Evolutionary conservation across 768 basidiomycete genomes (phyloP).

Genomic region (Boletellus sp.): DNA sequence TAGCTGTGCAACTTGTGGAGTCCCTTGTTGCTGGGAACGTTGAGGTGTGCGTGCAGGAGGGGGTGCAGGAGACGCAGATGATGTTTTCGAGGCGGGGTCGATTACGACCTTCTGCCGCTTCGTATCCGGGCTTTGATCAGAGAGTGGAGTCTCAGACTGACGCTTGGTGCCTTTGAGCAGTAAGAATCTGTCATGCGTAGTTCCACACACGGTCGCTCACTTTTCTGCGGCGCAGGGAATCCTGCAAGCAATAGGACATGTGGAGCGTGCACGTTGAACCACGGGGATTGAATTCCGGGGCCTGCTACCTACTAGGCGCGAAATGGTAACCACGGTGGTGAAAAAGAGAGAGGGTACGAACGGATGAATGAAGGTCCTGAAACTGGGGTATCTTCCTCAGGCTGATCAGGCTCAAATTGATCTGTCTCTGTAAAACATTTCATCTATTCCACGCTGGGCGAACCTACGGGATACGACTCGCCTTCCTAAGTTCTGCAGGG

Average conservation of each 20-base stretch:
- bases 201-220: constrained; percentile 26
- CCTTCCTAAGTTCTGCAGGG: constrained; percentile 60
- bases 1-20: constrained; percentile 20
- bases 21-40: constrained; percentile 17
- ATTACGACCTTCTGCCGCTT: constrained; percentile 36
- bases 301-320: constrained; percentile 32
- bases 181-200: constrained; percentile 8
- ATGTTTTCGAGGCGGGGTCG: constrained; percentile 16
- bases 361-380: constrained; percentile 47
- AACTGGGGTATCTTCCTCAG: constrained; percentile 46
- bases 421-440: constrained; percentile 46
- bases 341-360: constrained; percentile 27
- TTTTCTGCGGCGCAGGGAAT: constrained; percentile 37
- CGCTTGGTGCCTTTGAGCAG: constrained; percentile 39
- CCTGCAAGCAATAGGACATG: constrained; percentile 49
- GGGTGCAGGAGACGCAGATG: constrained; percentile 20
- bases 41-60: constrained; percentile 21
- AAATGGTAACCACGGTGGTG: neutral
- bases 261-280: constrained; percentile 50
- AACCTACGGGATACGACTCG: constrained; percentile 22
- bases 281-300: constrained; percentile 41
- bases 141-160: constrained; percentile 33
- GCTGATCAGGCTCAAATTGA: constrained; percentile 51
- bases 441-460: neutral
- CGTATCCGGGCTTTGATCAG: constrained; percentile 41